Base-by-base conservation (phyloP, 106 monocot species). In the Dendrobium chrysotoxum region DNA sequence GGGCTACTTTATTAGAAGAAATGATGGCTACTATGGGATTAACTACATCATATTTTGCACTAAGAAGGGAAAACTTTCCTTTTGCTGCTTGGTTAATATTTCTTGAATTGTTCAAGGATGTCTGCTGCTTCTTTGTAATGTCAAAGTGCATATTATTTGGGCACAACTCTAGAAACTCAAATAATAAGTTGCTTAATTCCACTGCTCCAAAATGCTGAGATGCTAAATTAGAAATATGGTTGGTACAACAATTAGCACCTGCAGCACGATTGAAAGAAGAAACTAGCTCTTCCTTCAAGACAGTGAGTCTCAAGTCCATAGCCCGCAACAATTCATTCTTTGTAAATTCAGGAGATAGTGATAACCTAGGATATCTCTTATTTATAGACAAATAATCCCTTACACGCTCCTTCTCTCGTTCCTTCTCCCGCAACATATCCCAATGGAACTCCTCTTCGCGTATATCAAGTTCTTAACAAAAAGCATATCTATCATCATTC, bases 301-400 rank as follows among this genome's bases (percentile, higher is more conserved):
- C 86, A 3, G 44, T 35, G 12, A 99, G 81, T 75, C 98, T 91
- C 55, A 88, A 66, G 41, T 99, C 91, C 78, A 99, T 46, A 46
- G 98, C 93, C 78, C 83, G 80, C 16, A 99, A 80, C 79, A 99
- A 86, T 71, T 93, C 91, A 84, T 91, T 95, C 85, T 92, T 99
- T 82, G 91, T 89, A 76, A 92, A 98, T 28, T 94, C 92, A 4
- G 89, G 86, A 84, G 98, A 85, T 82, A 94, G 84, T 78, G 89
- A 88, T 80, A 98, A 82, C 76, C 80, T 94, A 25, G 97, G 91
- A 78, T 98, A 98, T 72, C 94, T 79, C 82, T 90, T 98, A 38
- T 45, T 90, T 76, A 98, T 80, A n/a, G 94, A 95, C 45, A 89
- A 80, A 83, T 98, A 98, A 85, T 98, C 95, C 76, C 91, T 89